Percentiles rank a stretch among this genome's conserved stretches.
These are phyloP conservation scores for Trichoderma citrinoviride DNA, from an alignment of 2,329 filamentous ascomycete genomes.

Conservation along the genomic window DNA sequence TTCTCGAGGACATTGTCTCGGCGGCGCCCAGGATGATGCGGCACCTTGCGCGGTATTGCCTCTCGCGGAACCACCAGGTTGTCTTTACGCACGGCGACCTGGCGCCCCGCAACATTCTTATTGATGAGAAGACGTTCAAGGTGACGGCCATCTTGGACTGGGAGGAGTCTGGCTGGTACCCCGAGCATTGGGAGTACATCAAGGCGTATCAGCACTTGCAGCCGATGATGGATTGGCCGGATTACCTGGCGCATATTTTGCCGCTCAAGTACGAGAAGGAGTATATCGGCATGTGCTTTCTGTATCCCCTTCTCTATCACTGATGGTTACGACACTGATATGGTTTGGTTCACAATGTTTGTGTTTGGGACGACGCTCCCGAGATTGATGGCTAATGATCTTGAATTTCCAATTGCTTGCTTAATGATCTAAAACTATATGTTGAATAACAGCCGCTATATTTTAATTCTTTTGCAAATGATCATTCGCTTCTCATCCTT, in stretches of 20 bases:
- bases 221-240: neutral
- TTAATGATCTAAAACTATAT: too few species aligned
- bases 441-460: too few species aligned
- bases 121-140: neutral
- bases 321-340: neutral
- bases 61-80: neutral
- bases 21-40: neutral
- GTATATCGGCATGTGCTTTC: neutral
- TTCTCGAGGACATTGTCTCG: neutral
- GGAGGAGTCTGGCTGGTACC: slow-evolving; percentile 10
- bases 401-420: too few species aligned
- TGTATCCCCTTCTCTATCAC: neutral
- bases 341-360: too few species aligned
- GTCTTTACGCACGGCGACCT: slow-evolving; percentile 4
- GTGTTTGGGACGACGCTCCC: too few species aligned
- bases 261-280: neutral
- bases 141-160: neutral
- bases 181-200: neutral
- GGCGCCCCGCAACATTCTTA: neutral
- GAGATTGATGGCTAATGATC: too few species aligned
- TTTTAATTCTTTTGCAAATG: too few species aligned
- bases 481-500: too few species aligned
- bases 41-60: neutral
- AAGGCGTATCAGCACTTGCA: neutral
- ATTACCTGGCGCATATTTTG: neutral